phyloP scores from a whole-genome alignment of 2,329 filamentous ascomycete genomes.

The Trichoderma endophyticum region DNA sequence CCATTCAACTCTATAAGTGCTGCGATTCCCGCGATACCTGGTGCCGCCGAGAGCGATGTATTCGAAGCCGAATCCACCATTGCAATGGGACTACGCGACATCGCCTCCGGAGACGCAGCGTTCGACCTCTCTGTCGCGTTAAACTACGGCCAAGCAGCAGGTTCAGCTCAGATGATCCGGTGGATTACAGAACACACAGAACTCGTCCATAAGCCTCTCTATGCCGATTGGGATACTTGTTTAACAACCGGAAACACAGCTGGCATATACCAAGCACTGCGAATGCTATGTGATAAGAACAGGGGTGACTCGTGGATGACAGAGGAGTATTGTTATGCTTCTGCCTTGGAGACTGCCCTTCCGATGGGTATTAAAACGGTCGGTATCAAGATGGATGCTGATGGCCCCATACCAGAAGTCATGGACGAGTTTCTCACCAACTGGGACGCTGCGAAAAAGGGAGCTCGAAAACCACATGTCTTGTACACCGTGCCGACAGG shows the following conservation, averaged over 20 bases:
- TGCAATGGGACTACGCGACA: conserved; percentile 8
- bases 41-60: not conserved
- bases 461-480: conserved; percentile 43
- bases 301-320: conserved; percentile 43
- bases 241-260: conserved; percentile 66
- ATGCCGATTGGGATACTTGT: conserved; percentile 68
- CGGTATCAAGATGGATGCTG: conserved; percentile 61
- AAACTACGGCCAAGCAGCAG: conserved; percentile 72
- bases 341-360: not conserved
- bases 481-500: conserved; percentile 64
- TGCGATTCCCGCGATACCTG: not conserved
- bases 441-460: conserved; percentile 52
- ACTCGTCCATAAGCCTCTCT: conserved; percentile 68
- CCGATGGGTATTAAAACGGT: conserved; percentile 35
- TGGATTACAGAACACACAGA: conserved; percentile 75
- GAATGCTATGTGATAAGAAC: conserved; percentile 64
- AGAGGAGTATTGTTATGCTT: not conserved
- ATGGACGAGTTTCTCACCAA: conserved; percentile 62
- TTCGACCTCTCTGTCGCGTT: conserved; percentile 50
- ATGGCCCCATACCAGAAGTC: conserved; percentile 60
- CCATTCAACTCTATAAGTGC: not conserved
- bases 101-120: conserved; percentile 15
- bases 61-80: not conserved
- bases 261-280: conserved; percentile 62
- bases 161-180: conserved; percentile 66